phyloP scores from a whole-genome alignment of 306 rosid genomes.

The Trifolium repens region DNA sequence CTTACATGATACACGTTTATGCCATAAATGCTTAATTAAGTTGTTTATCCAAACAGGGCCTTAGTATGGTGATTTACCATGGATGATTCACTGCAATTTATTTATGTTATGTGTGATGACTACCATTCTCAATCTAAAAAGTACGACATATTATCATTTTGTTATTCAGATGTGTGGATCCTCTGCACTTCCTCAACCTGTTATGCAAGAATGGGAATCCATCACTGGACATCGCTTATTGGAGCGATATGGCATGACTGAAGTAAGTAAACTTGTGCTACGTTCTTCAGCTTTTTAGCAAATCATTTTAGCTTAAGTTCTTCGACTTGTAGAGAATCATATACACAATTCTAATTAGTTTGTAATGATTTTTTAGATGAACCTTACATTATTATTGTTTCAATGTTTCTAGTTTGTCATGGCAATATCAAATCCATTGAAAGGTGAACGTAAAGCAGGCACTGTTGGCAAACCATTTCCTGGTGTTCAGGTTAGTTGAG shows the following conservation, averaged over 20 bases:
- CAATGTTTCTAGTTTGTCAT: constrained; percentile 80
- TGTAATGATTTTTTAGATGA: constrained; percentile 6
- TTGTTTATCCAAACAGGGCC: not conserved
- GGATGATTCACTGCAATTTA: constrained; percentile 2
- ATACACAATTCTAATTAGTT: constrained; percentile 10
- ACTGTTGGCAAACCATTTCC: constrained; percentile 97
- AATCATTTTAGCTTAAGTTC: not conserved
- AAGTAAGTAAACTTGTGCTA: constrained; percentile 58
- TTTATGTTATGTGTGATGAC: constrained; percentile 5
- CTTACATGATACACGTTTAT: not conserved
- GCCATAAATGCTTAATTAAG: not conserved
- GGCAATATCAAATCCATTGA: constrained; percentile 92
- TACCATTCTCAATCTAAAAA: constrained; percentile 25
- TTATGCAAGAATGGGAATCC: constrained; percentile 88
- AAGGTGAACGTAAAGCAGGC: constrained; percentile 84
- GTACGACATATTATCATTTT: constrained; percentile 24
- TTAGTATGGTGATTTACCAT: constrained; percentile 14
- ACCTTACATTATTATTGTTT: constrained; percentile 32
- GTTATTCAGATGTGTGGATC: constrained; percentile 90
- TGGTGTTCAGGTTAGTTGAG: constrained; percentile 78
- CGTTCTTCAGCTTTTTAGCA: constrained; percentile 31
- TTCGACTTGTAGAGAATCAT: not conserved
- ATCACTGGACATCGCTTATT: constrained; percentile 89
- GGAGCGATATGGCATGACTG: constrained; percentile 99
- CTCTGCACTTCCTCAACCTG: constrained; percentile 92